Conservation (phyloP, 352 stramenopile genomes). For the Globisporangium sylvaticum region DNA sequence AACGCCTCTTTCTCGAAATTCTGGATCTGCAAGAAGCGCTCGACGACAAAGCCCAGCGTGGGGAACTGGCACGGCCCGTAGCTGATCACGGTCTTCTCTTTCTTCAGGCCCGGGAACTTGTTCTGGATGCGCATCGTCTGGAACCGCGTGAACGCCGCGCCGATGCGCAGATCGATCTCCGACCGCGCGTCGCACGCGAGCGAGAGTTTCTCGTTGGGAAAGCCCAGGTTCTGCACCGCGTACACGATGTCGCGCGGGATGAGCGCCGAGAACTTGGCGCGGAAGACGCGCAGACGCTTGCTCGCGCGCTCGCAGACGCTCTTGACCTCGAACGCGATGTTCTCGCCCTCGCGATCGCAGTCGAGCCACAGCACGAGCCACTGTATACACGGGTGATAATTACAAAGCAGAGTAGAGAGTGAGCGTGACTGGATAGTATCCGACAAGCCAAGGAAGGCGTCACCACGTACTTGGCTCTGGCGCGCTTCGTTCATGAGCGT, state of each 20-base stretch:
- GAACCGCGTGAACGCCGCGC: conserved; percentile 93
- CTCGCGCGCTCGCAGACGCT: conserved; percentile 81
- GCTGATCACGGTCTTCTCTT: conserved; percentile 90
- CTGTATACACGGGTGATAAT: conserved; percentile 24
- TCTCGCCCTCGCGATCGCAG: conserved; percentile 99
- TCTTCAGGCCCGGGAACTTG: conserved; percentile 65
- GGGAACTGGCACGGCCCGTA: conserved; percentile 99
- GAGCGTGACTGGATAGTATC: background rate
- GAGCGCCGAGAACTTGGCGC: conserved; percentile 92
- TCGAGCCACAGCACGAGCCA: conserved; percentile 98
- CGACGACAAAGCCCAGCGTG: conserved; percentile 96
- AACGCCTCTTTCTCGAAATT: conserved; percentile 97
- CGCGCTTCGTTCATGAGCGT: conserved; percentile 88
- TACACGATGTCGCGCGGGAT: conserved; percentile 90
- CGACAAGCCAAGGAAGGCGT: background rate
- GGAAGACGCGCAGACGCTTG: conserved; percentile 67
- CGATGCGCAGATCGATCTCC: conserved; percentile 94
- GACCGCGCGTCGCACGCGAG: conserved; percentile 88
- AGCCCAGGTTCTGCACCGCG: conserved; percentile 77
- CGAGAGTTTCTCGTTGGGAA: conserved; percentile 79
- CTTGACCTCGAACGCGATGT: conserved; percentile 98
- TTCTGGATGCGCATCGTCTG: conserved; percentile 92
- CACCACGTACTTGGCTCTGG: conserved; percentile 49
- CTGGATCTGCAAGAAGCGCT: conserved; percentile 92
- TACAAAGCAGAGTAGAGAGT: background rate